These are phyloP conservation scores for Elaeagnus macrophylla DNA, from an alignment of 306 rosid species.

Conservation along the genomic window DNA sequence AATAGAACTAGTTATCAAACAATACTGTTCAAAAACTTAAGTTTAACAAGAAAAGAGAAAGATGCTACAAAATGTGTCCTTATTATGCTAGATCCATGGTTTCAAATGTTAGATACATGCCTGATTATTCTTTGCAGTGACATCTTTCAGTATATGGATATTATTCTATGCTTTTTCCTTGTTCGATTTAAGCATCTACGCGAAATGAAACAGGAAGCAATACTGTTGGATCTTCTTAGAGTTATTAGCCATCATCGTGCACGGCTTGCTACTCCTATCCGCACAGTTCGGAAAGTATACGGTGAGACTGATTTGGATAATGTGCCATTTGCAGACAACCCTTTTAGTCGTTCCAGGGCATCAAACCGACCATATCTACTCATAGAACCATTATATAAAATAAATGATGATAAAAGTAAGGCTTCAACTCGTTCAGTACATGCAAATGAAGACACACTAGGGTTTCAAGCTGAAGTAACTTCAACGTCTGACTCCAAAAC, in stretches of 20 bases:
- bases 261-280: conserved; percentile 91
- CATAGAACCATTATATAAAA: conserved; percentile 66
- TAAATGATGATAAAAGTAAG: conserved; percentile 70
- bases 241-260: conserved; percentile 91
- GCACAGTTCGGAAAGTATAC: conserved; percentile 82
- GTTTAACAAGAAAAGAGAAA: too few species aligned
- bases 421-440: conserved; percentile 43
- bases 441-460: conserved; percentile 54
- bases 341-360: conserved; percentile 48
- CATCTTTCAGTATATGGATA: too few species aligned
- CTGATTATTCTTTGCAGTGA: too few species aligned
- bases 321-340: conserved; percentile 64
- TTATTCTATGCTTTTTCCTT: too few species aligned
- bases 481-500: conserved; percentile 35
- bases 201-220: conserved; percentile 72
- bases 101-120: too few species aligned
- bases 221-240: conserved; percentile 87
- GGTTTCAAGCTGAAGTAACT: conserved; percentile 35
- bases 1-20: too few species aligned
- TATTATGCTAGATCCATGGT: too few species aligned
- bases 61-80: too few species aligned
- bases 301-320: conserved; percentile 64
- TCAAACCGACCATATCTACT: conserved; percentile 50
- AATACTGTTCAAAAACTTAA: too few species aligned
- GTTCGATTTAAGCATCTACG: background rate